Evolutionary conservation across 306 rosid species (phyloP).

Genomic region (Trifolium pratense): DNA sequence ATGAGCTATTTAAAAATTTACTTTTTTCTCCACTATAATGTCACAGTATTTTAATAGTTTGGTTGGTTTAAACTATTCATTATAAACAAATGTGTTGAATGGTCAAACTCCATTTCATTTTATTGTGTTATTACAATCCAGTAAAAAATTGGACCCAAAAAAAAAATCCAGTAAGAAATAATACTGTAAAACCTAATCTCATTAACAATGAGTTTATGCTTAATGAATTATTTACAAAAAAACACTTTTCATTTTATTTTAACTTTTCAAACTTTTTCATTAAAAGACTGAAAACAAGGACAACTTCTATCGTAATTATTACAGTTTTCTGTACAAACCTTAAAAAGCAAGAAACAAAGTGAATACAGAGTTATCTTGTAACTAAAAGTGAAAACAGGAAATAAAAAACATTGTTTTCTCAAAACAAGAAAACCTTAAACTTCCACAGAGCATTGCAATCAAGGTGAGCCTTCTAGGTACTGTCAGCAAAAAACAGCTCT

Average conservation of each 20-base stretch:
- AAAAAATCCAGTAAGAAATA: no score
- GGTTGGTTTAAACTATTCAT: no score
- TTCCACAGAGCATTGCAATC: slow-evolving; percentile 27
- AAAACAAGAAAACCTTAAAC: background rate
- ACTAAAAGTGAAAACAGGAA: background rate
- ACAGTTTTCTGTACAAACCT: background rate
- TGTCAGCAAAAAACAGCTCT: slow-evolving; percentile 35
- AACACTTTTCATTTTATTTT: background rate
- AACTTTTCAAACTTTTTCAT: background rate
- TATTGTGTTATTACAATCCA: no score
- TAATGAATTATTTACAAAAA: background rate
- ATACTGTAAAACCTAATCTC: no score
- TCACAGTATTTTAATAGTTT: no score
- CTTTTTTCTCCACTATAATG: no score
- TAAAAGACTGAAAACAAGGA: background rate
- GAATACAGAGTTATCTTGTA: background rate
- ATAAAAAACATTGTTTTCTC: background rate
- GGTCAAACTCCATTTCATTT: no score
- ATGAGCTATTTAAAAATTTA: no score
- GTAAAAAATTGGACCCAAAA: no score
- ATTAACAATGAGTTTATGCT: no score
- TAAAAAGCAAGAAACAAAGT: background rate
- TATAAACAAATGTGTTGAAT: no score
- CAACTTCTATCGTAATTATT: background rate
- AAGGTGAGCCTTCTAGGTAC: slow-evolving; percentile 25